Base-by-base conservation (phyloP, 176 grass and related monocot species). In the Oryza officinalis region DNA sequence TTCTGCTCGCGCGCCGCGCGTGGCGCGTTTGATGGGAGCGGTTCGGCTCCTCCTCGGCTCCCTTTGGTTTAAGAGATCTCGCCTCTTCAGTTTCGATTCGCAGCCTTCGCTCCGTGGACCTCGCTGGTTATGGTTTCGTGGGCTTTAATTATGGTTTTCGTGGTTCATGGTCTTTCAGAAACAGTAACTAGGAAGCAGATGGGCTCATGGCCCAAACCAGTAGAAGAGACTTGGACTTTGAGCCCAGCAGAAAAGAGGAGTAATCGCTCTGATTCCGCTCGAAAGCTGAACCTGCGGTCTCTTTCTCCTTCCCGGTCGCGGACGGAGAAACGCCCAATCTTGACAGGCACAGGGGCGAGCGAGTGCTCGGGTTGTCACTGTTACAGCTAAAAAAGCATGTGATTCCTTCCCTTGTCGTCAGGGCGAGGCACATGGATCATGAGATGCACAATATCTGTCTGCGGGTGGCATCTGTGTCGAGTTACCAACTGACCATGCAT, bases 31-130 rank as follows among this genome's bases (percentile, higher is more conserved):
- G 67, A 7, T 63, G 37, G 63, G 65, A 87, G 35, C 63, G 61
- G 76, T 85, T 88, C 4, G 11, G 80, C 85, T 87, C 25, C 85
- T 87, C 33, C 44, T 67, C 18, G 44, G 27, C 25, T 52, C 60
- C 79, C 71, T 63, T 35, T 33, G 32, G 65, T 82, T 76, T 22
- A 0, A 41, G 1, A 41, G 40, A 57, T 63, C 27, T 76, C 1
- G 63, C 9, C 13, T 23, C 31, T 66, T 72, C 80, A 0, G 73
- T 31, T 78, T 25, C 52, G 30, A 10, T 47, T 83, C 28, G 52
- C 18, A 8, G 13, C 45, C 45, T 47, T 14, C 45, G 45, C 45
- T 41, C 12, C 49, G 52, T 57, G 52, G 49, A 20, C 17, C 49
- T 54, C 49, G 8, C 4, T 20, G 49, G 7, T 54, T 54, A 20